Base-by-base conservation (phyloP, 352 stramenopile species). In the Phytophthora cryptogea region DNA sequence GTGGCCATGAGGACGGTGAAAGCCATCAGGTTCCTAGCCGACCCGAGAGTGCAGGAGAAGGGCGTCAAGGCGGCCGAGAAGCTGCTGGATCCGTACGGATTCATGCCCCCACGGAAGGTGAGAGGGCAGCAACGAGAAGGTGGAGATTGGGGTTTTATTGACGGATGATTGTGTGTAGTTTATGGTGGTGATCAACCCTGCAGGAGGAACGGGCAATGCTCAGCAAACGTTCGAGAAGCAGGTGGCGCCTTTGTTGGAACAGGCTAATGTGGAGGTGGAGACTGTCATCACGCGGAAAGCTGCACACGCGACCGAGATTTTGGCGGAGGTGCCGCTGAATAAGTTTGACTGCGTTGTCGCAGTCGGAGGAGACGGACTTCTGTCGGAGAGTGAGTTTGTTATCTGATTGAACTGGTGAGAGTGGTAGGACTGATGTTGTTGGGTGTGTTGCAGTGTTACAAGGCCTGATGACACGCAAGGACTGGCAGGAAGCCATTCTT, bases 121-220 rank as follows among this genome's bases (percentile, higher is more conserved):
- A 31, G 36, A 43, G 11, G 5, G 8, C 2, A 28, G 27, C 8
- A 43, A 16, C 28, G 11, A 20, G 10, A 33, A 9, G 37, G 13
- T 8, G 27, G 51, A 36, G 14, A 10, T 23, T 23, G 6, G 10
- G 3, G 52, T 14, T 37, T 58, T 7, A 59, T 9, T 44, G 40
- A 44, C 35, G 28, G 16, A 11, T 4, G 46, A 14, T 26, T 44
- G 54, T 70, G 54, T 76, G 45, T 32, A 79, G 70, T 90, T 83
- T 58, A 51, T 89, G 31, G 74, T 90, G 35, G 66, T 91, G 41
- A 73, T 94, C 33, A 92, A 91, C 49, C 83, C 85, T 5, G 74
- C 78, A 41, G 78, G 83, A 42, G 84, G 84, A 8, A 49, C 70
- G 2, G 81, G 83, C 17, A 73, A 71, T 8, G 83, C 79, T 9